These are phyloP conservation scores for Cyberlindnera petersonii DNA, from an alignment of 805 yeast species.

Conservation along the genomic window DNA sequence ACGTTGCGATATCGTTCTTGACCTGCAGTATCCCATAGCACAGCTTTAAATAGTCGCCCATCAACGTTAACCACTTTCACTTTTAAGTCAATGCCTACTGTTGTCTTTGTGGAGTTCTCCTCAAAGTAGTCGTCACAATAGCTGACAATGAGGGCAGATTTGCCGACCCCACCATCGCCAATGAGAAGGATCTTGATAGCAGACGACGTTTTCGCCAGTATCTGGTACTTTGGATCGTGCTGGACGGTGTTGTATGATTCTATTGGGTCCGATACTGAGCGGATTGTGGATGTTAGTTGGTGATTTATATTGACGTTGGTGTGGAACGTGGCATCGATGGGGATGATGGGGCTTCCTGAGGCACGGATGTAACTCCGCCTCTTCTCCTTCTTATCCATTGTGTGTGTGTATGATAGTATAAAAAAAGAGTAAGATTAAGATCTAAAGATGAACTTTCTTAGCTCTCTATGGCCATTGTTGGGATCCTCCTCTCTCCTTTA, in stretches of 20 bases:
- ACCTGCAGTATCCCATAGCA: constrained; percentile 50
- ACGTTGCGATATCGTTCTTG: constrained; percentile 46
- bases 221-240: constrained; percentile 20
- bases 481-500: too few species aligned
- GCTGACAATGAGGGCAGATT: constrained; percentile 41
- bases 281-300: constrained; percentile 14
- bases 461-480: too few species aligned
- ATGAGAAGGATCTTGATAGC: constrained; percentile 36
- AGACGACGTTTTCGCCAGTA: constrained; percentile 19
- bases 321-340: constrained; percentile 25
- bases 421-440: too few species aligned
- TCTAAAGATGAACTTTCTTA: too few species aligned
- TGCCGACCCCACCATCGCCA: constrained; percentile 48
- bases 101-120: constrained; percentile 33
- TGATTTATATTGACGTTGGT: constrained; percentile 23
- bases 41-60: constrained; percentile 40
- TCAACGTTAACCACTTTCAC: constrained; percentile 41
- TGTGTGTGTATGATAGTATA: too few species aligned
- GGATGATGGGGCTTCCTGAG: constrained; percentile 28
- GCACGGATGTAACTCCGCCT: constrained; percentile 25
- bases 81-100: constrained; percentile 46
- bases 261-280: constrained; percentile 16
- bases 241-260: constrained; percentile 16
- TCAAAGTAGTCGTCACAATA: constrained; percentile 38
- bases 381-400: constrained; percentile 18